A percentile compares a stretch with the other conserved stretches of the same genome.
Conservation (phyloP, 257 asterid genomes). For the Solanum chilense region DNA sequence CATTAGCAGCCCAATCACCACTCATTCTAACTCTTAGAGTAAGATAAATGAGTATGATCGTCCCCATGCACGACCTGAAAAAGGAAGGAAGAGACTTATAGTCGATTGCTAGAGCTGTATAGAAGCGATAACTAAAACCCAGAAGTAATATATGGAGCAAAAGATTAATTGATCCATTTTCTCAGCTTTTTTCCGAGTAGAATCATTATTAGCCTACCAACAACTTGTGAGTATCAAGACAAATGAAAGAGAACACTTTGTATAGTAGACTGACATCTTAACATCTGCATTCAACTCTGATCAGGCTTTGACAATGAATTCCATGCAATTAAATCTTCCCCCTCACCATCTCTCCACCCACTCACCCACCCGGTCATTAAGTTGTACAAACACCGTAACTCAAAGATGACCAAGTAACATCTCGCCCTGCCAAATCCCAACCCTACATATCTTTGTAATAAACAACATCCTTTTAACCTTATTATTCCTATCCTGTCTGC, state of each 20-base stretch:
- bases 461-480: not conserved
- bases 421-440: not conserved
- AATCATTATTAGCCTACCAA: not conserved
- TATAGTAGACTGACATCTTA: not conserved
- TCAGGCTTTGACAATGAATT: not conserved
- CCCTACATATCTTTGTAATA: not conserved
- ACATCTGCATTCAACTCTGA: not conserved
- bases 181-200: not conserved
- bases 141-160: not conserved
- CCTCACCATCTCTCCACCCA: not conserved
- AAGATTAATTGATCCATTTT: not conserved
- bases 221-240: not conserved
- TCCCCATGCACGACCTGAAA: conserved; percentile 85
- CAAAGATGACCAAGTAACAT: not conserved
- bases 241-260: not conserved
- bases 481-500: not conserved
- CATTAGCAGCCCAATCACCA: conserved; percentile 19
- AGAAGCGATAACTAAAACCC: not conserved
- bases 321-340: not conserved
- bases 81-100: not conserved
- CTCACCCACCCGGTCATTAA: not conserved
- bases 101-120: not conserved
- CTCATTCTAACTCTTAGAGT: conserved; percentile 70
- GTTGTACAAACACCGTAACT: not conserved
- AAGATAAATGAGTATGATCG: conserved; percentile 76